phyloP scores from a whole-genome alignment of 2,329 filamentous ascomycete species.

The Chaetothyriales sp. region DNA sequence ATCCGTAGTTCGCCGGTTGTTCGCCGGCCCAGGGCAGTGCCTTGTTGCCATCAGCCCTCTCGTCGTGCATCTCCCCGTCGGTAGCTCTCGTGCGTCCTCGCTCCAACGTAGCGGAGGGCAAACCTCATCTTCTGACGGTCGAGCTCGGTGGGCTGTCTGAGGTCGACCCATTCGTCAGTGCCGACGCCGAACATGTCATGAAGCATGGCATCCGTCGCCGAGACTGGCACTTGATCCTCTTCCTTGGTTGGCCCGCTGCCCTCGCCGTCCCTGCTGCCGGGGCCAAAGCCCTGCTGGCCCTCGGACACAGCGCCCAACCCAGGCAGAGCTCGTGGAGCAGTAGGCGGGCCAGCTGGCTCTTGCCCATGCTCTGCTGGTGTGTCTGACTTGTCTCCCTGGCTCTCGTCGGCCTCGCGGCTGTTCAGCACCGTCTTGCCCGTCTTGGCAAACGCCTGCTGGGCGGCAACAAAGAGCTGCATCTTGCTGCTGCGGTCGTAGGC shows the following conservation, averaged over 20 bases:
- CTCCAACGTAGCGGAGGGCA: slow-evolving; percentile 6
- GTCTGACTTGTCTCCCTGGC: not conserved
- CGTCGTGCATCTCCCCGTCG: slow-evolving; percentile 17
- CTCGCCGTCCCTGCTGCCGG: not conserved
- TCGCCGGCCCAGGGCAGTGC: too few relatives aligned
- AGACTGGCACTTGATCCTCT: not conserved
- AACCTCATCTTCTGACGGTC: slow-evolving; percentile 10
- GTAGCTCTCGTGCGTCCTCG: slow-evolving; percentile 30
- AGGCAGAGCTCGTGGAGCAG: not conserved
- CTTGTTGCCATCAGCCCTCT: not conserved
- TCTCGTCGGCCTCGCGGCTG: slow-evolving; percentile 9
- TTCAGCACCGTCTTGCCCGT: slow-evolving; percentile 16
- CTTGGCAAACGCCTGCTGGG: slow-evolving; percentile 14
- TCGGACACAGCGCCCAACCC: not conserved
- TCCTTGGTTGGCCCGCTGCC: not conserved
- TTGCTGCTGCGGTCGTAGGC: slow-evolving; percentile 13
- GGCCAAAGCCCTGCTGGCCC: not conserved
- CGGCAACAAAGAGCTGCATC: slow-evolving; percentile 17
- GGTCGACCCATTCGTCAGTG: slow-evolving; percentile 9
- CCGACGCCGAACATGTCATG: slow-evolving; percentile 10
- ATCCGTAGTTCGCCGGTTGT: too few relatives aligned
- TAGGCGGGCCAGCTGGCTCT: not conserved
- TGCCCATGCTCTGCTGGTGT: not conserved
- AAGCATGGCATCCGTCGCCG: not conserved
- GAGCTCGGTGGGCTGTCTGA: slow-evolving; percentile 7